Evolutionary conservation across 2,329 filamentous ascomycete species (phyloP), one percentile per base, ranked within the genome.

Genomic region (Alternaria brassicae): DNA sequence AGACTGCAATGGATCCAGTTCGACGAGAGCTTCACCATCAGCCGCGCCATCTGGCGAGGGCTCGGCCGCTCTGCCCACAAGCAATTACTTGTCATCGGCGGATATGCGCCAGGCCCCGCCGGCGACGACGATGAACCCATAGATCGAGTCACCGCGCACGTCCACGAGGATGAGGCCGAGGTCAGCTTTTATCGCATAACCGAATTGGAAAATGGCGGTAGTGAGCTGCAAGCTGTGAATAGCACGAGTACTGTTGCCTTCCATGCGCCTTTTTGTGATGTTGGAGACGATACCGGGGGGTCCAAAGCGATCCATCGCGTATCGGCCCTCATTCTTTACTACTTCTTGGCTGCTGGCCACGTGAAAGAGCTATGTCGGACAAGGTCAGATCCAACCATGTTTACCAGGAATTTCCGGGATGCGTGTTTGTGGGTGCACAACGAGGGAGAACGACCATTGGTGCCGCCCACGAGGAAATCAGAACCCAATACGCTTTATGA

Each of bases 161-260:
- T 72, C 40, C 70, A 72, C 60, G 57, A 65, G 25, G 65, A 72
- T 52, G 66, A 69, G 42, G 69, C 70, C 25, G 70, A 71, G 41
- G 69, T 72, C 23, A 70, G 67, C 39, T 72, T 72, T 19, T 72
- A 70, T 53, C 70, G 70, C 45, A 62, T 71, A 21, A 58, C 60
- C 36, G 64, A 72, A 28, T 51, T 56, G 21, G 61, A 53, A 3
- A 44, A 66, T 17, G 60, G 65, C 34, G 58, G 59, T 47, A 63
- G 64, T 32, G 66, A 71, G 47, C 52, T 72, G 45, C 65, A 67
- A 19, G 59, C 65, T 15, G 70, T 72, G 13, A 69, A 67, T 30
- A 70, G 69, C 8, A 72, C 70, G 28, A 70, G 69, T 54, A 69
- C 67, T 19, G 69, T 71, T 36, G 69, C 69, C 3, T 71, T 71